Evolutionary conservation across 1,284 basidiomycete genomes (phyloP), one percentile per base, ranked within the genome.

Genomic region (Ceratobasidium sp.): DNA sequence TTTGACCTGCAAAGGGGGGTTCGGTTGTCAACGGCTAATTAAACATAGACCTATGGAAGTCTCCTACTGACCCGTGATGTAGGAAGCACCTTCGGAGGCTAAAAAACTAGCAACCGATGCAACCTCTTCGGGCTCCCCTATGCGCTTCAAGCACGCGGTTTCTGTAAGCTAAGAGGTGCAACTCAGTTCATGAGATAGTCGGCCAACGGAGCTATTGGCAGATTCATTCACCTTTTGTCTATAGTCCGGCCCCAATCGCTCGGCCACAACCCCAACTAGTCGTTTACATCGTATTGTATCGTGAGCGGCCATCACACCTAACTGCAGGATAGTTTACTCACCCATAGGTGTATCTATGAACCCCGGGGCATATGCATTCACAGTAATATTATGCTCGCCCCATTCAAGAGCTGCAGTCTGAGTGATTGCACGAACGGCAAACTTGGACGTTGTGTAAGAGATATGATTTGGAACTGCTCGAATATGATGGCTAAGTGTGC

Each of bases 391-490:
- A 54, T 82, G 61, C 64, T 74, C 52, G 3, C 79, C 82, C 48
- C 82, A 79, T 64, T 83, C 83, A 12, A 79, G 26, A 1, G 82
- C 81, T 1, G 82, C 80, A 3, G 81, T 64, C 77, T 83, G 82
- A 40, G 83, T 84, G 52, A 84, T 74, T 1, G 80, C 81, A 26
- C 83, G 78, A 17, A 84, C 81, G 50, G 82, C 84, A 75, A 84
- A 84, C 78, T 84, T 84, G 52, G 81, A 81, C 28, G 57, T 59
- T 69, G 66, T 77, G 67, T 82, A 82, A 10, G 74, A 77, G 38
- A 46, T 59, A 26, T 70, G 20, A 6, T 15, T 40, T 9, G 7
- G 33, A 33, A 33, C 33, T 33, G 4, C 2, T 33, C 33, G 33
- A 33, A 33, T 33, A 33, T 33, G 33, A 33, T 33, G 33, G 33